phyloP scores from a whole-genome alignment of 83 land plant species.

The Diphasiastrum complanatum region DNA sequence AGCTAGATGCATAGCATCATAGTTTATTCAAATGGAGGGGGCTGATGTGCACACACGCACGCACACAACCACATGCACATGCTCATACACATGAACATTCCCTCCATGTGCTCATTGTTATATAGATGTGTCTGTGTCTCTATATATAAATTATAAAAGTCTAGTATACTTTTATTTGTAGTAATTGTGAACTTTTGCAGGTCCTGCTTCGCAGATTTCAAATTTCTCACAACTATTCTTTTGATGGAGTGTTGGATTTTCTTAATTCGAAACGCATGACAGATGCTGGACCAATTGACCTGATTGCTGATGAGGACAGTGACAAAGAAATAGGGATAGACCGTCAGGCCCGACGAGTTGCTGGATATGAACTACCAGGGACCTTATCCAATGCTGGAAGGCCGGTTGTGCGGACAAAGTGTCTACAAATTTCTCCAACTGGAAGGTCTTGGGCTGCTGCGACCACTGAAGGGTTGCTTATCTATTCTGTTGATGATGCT shows the following conservation, averaged over 20 bases:
- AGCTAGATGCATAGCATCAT: no score
- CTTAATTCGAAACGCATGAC: constrained; percentile 90
- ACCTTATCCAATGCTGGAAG: constrained; percentile 57
- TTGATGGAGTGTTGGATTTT: constrained; percentile 86
- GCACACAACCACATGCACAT: no score
- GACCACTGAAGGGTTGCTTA: constrained; percentile 82
- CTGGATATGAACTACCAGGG: constrained; percentile 71
- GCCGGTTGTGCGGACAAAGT: constrained; percentile 66
- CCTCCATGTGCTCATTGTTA: no score
- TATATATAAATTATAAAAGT: not conserved
- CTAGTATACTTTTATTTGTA: not conserved
- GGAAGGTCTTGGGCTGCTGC: constrained; percentile 91
- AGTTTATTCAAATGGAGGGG: no score
- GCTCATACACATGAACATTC: no score
- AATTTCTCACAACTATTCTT: constrained; percentile 56
- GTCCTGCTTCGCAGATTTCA: constrained; percentile 85
- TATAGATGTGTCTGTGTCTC: no score
- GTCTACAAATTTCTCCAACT: constrained; percentile 73
- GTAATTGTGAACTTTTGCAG: constrained; percentile 27
- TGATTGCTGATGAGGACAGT: constrained; percentile 76
- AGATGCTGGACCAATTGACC: constrained; percentile 76
- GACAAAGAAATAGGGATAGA: constrained; percentile 66
- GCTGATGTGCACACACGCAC: no score
- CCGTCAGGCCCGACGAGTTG: constrained; percentile 38
- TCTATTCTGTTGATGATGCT: constrained; percentile 80